Base-by-base conservation (phyloP, 305 asterid species). In the Solanum hybrid region DNA sequence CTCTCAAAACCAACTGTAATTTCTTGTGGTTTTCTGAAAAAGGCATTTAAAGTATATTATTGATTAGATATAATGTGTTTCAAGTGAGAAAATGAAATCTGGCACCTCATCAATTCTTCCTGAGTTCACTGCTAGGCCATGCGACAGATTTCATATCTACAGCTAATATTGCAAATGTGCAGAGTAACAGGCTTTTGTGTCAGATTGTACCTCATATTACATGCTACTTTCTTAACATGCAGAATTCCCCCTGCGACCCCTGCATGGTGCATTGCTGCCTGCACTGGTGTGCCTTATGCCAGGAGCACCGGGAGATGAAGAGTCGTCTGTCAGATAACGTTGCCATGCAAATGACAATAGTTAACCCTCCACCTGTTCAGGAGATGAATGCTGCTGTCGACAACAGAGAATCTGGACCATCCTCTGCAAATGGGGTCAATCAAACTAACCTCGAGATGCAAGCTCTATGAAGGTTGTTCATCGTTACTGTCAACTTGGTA, bases 261-360 rank as follows among this genome's bases (percentile, higher is more conserved):
- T 96, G 98, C 94, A 17, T 95, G 97, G 98, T 94, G 61, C 98
- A 97, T 92, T 97, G 99, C 94, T 97, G 99, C 95, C 84, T 95
- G 95, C 99, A 96, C 92, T 96, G 98, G 97, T 96, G 99, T 90
- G 99, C 99, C 31, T 87, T 97, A 94, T 97, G 99, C 93, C 99
- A 97, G 92, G 99, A 97, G 94, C 99, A 96, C 92, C 90, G 99
- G 91, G 99, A 97, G 93, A 95, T 96, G 98, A 96, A 95, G 91
- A 93, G 92, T 32, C 99, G 96, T 57, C 92, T 97, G 17, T 93
- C 98, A 17, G 98, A 96, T 9, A 97, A 95, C 61, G 38, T 91
- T 36, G 92, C 89, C 29, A 89, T 89, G 94, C 98, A 97, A 31
- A 95, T 96, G 99, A 96, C 99, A 22, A 91, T 97, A 7, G 98